Evolutionary conservation across 2,329 filamentous ascomycete genomes (phyloP).

Genomic region (Exophiala sideris): DNA sequence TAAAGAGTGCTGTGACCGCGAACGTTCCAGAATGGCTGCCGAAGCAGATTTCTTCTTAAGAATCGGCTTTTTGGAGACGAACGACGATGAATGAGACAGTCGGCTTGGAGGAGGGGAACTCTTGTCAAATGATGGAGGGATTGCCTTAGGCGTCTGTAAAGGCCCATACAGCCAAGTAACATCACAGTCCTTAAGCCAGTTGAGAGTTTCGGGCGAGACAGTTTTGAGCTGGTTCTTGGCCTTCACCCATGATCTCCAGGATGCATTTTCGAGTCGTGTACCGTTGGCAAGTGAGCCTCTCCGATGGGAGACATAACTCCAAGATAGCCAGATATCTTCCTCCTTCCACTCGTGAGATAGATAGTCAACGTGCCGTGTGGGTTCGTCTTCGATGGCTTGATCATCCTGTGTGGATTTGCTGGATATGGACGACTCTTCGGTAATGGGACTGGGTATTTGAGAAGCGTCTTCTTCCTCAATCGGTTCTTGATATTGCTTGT

Average conservation of each 20-base stretch:
- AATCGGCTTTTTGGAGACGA: conserved; percentile 79
- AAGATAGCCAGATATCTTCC: conserved; percentile 96
- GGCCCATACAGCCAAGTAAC: conserved; percentile 98
- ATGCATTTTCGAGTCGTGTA: conserved; percentile 85
- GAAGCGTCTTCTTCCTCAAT: conserved; percentile 27
- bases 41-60: conserved; percentile 96
- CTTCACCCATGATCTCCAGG: conserved; percentile 96
- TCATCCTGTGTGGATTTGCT: conserved; percentile 72
- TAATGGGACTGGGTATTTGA: conserved; percentile 40
- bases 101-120: conserved; percentile 51
- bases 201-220: conserved; percentile 83
- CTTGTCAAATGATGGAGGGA: conserved; percentile 39
- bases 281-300: conserved; percentile 76
- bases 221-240: conserved; percentile 82
- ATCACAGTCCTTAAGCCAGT: conserved; percentile 97
- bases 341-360: conserved; percentile 90
- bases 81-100: conserved; percentile 62
- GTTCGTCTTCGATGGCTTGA: conserved; percentile 67
- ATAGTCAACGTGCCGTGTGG: conserved; percentile 90
- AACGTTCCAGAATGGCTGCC: conserved; percentile 87
- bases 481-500: conserved; percentile 32
- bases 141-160: conserved; percentile 62
- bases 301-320: conserved; percentile 85
- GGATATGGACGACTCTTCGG: conserved; percentile 57
- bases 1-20: conserved; percentile 80